Conservation (phyloP, 192 early-diverging fungal species). For the Coemansia sp. region DNA sequence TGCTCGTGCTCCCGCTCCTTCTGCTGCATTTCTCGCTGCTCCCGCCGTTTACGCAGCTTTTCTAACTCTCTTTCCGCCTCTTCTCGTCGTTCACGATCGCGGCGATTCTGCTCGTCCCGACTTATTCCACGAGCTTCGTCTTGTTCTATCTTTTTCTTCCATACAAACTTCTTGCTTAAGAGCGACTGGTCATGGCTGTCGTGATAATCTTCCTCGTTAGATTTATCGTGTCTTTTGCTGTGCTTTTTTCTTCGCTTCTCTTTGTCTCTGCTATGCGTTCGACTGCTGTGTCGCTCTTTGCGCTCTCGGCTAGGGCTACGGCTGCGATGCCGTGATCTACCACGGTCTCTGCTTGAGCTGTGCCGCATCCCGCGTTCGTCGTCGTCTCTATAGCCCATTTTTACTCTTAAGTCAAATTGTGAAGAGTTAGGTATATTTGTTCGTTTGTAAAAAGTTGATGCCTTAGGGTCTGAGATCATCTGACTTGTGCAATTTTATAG, state of each 20-base stretch:
- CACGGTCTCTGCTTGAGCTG: neutral
- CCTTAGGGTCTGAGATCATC: too few species aligned
- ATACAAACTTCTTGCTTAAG: slow-evolving; percentile 83
- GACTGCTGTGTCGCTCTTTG: too few species aligned
- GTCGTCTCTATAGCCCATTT: neutral
- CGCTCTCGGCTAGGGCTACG: neutral
- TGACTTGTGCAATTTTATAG: too few species aligned
- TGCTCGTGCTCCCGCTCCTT: slow-evolving; percentile 79
- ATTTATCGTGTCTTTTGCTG: slow-evolving; percentile 4
- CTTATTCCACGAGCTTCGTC: slow-evolving; percentile 70
- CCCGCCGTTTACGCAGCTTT: slow-evolving; percentile 74
- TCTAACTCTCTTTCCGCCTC: slow-evolving; percentile 77
- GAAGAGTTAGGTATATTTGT: too few species aligned
- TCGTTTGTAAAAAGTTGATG: too few species aligned
- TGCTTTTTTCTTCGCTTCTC: slow-evolving; percentile 10
- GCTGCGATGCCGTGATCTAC: neutral
- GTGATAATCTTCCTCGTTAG: neutral
- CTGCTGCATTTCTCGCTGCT: slow-evolving; percentile 78
- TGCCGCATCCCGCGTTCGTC: neutral
- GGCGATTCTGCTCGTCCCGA: slow-evolving; percentile 55
- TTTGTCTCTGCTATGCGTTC: neutral
- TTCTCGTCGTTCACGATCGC: slow-evolving; percentile 56
- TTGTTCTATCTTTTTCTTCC: slow-evolving; percentile 88
- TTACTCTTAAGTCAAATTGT: too few species aligned
- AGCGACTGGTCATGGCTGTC: slow-evolving; percentile 68